Base-by-base conservation (phyloP, 371 early-diverging fungal species). In the Mortierella sp. region DNA sequence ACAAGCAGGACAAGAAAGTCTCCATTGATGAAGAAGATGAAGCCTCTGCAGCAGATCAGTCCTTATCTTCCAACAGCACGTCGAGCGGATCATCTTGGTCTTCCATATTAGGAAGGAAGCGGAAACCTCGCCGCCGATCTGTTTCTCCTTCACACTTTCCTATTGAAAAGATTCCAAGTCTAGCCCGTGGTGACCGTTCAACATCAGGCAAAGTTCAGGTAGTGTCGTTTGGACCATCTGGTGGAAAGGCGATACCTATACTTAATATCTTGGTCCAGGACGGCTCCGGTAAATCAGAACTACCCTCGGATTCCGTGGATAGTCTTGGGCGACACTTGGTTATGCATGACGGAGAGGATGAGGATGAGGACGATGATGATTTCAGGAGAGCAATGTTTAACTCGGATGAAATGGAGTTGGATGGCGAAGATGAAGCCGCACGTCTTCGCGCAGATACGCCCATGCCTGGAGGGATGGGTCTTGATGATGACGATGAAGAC, bases 1-100 rank as follows among this genome's bases (percentile, higher is more conserved):
- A 91, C 74, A 81, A 81, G 47, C 82, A 81, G 32, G 82, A 81
- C 45, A 81, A 81, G 48, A 81, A 81, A 36, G 69, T 72, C 19
- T 66, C 76, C 0, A 76, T 76, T 21, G 76, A 75, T 63, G 82
- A 81, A 24, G 82, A 81, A 33, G 73, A 81, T 33, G 82, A 81
- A 28, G 76, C 72, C 1, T 59, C 82, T 0, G 67, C 76, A 11
- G 72, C 73, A 4, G 76, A 71, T 24, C 47, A 61, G 9, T 76
- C 82, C 15, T 21, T 69, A n/a, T 67, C 82, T 6, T 69, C 82
- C 33, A 72, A 59, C 55, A 66, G 59, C 50, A 65, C 61, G 2
- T 48, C 70, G 3, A 40, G 59, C 6, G 82, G 82, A 9, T 72
- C 82, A 0, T 69, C 76, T 3, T 81, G 76, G 76, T 81, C 82